Base-by-base conservation (phyloP, 1,284 basidiomycete species). In the Trichosporon sp. region DNA sequence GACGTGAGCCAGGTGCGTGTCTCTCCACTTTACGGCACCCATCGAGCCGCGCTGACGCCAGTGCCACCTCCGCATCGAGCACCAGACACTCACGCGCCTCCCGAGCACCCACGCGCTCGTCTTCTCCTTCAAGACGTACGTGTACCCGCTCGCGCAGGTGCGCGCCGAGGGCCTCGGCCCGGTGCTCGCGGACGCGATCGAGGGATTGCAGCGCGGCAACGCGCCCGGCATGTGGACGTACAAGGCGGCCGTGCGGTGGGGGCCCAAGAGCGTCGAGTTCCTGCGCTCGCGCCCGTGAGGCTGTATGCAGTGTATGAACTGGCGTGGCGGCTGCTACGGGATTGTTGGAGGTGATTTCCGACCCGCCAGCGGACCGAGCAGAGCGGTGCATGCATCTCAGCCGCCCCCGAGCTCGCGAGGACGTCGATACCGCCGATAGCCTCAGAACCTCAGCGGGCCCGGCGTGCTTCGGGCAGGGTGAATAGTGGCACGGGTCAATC, bases 101-200 rank as follows among this genome's bases (percentile, higher is more conserved):
- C 68, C 6, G 9, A 47, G 8, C 60, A n/a, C 68, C 2, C 15
- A 44, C 3, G 70, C 68, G 8, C 64, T 72, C 27, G 47, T 72
- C 18, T 72, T 72, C 66, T 35, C 27, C 25, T 72, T 72, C 66
- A 69, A 69, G 66, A 72, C 68, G 38, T 72, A 69, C 64, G 34
- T 72, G 27, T 63, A 62, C 23, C 68, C 70, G 13, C 58, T 72
- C 23, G 34, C 65, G 2, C 56, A 68, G 31, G 27, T 71, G 34
- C 64, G 65, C 62, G 70, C 70, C 1, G 66, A 71, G 65, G 70
- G 70, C 0, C 31, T n/a, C 13, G 70, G 67, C 1, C 62, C 65
- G 5, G 47, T 34, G 62, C 27, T 71, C 7, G 70, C 70, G 2
- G 70, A 71, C 67, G 70, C 70, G 21, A 71, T 68, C 62, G 70